Conservation (phyloP, 2,329 filamentous ascomycete species). For the Exophiala bonariae region DNA sequence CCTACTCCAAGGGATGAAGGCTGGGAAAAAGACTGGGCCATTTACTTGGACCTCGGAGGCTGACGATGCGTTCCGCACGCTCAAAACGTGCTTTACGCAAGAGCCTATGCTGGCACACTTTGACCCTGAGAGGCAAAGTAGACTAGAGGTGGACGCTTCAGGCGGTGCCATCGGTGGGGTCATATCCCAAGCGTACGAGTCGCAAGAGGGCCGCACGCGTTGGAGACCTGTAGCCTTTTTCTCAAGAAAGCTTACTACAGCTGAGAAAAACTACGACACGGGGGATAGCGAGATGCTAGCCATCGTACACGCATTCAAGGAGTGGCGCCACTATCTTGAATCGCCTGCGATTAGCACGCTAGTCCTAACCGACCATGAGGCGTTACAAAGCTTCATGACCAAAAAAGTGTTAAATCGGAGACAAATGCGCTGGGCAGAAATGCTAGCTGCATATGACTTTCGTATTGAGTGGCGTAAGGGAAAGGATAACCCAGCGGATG, state of each 20-base stretch:
- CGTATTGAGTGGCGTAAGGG: conserved; percentile 24
- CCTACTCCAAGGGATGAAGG: conserved; percentile 19
- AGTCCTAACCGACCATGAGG: conserved; percentile 28
- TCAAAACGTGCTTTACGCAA: conserved; percentile 24
- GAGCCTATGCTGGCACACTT: conserved; percentile 21
- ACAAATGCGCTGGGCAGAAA: conserved; percentile 30
- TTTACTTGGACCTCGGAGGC: conserved; percentile 13
- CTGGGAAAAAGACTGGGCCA: conserved; percentile 8
- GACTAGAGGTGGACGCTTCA: conserved; percentile 27
- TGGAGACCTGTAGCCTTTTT: conserved; percentile 9
- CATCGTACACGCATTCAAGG: conserved; percentile 27
- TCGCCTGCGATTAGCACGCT: conserved; percentile 6
- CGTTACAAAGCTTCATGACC: conserved; percentile 32
- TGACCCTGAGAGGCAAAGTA: conserved; percentile 16
- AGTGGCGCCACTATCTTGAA: conserved; percentile 30
- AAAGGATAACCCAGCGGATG: conserved; percentile 23
- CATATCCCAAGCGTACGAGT: conserved; percentile 19
- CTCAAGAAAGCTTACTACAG: conserved; percentile 4
- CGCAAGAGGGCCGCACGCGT: conserved; percentile 7
- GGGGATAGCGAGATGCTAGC: conserved; percentile 15
- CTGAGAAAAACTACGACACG: conserved; percentile 14
- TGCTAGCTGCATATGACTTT: conserved; percentile 29
- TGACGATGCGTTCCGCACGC: conserved; percentile 22
- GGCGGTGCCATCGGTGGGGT: conserved; percentile 20
- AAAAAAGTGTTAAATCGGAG: conserved; percentile 28